A percentile compares a stretch with the other conserved stretches of the same genome.
Evolutionary conservation across 306 rosid genomes (phyloP).

Genomic region (Medicago arabica): DNA sequence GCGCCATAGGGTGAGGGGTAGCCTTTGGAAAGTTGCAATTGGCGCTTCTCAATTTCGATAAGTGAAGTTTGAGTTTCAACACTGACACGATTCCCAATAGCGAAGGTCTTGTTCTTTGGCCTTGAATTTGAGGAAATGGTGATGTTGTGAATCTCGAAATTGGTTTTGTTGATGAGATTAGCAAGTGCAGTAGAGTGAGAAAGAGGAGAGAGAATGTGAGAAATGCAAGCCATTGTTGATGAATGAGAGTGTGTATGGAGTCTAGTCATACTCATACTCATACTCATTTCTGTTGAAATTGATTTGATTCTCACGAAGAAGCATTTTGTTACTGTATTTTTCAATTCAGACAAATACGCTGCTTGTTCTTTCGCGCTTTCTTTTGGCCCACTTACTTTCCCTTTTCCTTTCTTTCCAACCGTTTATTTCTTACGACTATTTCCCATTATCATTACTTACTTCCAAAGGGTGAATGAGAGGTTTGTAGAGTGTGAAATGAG

Average conservation of each 20-base stretch:
- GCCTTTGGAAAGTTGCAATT: conserved; percentile 59
- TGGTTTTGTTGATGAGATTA: conserved; percentile 14
- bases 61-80: conserved; percentile 43
- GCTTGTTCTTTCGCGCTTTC: conserved; percentile 37
- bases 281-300: no score
- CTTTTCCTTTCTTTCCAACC: conserved; percentile 30
- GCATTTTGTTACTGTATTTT: neutral
- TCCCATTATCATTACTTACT: no score
- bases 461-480: no score
- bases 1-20: conserved; percentile 74
- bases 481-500: no score
- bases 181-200: conserved; percentile 25
- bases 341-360: neutral
- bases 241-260: neutral
- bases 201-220: conserved; percentile 33
- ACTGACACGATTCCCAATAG: conserved; percentile 23
- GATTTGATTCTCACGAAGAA: neutral
- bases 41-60: conserved; percentile 43
- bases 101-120: neutral
- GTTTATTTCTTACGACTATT: neutral
- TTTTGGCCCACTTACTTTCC: conserved; percentile 23
- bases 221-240: conserved; percentile 20
- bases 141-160: neutral
- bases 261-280: no score
- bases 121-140: neutral